Base-by-base conservation (phyloP, 1,284 basidiomycete species). In the Rhodotorula glutinis region DNA sequence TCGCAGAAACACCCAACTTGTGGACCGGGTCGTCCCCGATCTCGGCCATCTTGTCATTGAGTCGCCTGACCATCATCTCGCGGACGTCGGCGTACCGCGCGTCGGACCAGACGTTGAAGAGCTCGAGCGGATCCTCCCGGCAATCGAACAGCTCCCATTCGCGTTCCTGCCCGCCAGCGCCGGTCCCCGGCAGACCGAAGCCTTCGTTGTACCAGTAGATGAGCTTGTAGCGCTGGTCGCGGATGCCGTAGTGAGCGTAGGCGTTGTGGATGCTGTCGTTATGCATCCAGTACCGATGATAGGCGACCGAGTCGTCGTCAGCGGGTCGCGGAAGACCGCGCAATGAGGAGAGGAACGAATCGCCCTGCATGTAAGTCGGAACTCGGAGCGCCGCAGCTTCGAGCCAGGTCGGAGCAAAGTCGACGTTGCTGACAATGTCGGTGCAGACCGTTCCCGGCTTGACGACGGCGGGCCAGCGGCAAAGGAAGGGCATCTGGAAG, bases 331-430 rank as follows among this genome's bases (percentile, higher is more conserved):
- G 30, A 3, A 57, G 29, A 43, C 68, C 66, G 16, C 57, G 29
- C 17, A 72, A 59, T 13, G 57, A 63, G 13, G 43, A 44, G 17
- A 73, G 51, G 69, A 74, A 74, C 19, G 59, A 62, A 25, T 67
- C 63, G n/a, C 73, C 73, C 43, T 74, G 73, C 73, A 74, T 73
- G 61, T 74, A 74, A 23, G 57, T 63, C 17, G 73, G 73, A 13
- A 57, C 47, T 21, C 57, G 53, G 5, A 71, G 27, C 29, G 65
- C 69, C 17, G 71, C 73, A 16, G 53, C 63, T 7, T 73, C 65
- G 47, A 73, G 66, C 71, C 71, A 74, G 0, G 69, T 74, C 2
- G 73, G 43, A 19, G 73, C 73, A 57, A 74, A 74, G 54, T 74
- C 73, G 53, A 74, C 73, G 53, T 74, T 74, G 13, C 59, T 64